phyloP scores from a whole-genome alignment of 257 asterid genomes.

The Osmanthus fragrans region DNA sequence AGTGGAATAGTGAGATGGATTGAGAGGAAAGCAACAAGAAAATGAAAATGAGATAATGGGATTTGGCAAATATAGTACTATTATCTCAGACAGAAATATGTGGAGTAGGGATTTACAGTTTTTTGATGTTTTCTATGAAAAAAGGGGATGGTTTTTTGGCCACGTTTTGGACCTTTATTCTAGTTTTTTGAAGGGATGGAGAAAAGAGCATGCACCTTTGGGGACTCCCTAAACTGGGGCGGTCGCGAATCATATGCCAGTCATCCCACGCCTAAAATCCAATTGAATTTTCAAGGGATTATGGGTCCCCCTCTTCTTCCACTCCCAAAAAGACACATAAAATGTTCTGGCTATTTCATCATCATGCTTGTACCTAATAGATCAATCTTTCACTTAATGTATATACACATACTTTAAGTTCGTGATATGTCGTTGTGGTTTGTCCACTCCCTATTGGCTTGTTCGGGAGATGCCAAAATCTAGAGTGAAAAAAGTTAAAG shows the following conservation, averaged over 20 bases:
- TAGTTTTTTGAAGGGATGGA: background rate
- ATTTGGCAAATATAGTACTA: conserved; percentile 28
- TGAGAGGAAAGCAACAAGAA: background rate
- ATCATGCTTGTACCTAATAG: background rate
- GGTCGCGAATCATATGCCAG: conserved; percentile 24
- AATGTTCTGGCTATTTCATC: background rate
- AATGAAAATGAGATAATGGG: conserved; percentile 11
- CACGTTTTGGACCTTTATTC: background rate
- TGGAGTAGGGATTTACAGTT: conserved; percentile 6
- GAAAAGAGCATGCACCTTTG: background rate
- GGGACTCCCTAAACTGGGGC: conserved; percentile 28
- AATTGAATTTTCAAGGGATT: conserved; percentile 21
- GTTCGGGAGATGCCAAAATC: background rate
- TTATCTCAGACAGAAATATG: background rate
- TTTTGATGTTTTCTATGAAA: background rate
- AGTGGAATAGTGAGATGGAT: conserved; percentile 37
- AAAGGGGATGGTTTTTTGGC: background rate
- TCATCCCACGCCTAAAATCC: conserved; percentile 22
- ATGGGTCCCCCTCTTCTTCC: conserved; percentile 1
- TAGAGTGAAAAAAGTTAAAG: background rate
- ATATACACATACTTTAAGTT: background rate
- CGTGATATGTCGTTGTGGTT: background rate
- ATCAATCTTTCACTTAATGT: background rate
- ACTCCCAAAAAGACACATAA: background rate
- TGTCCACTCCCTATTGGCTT: background rate